Percentiles rank a stretch among this genome's conserved stretches.
Conservation (phyloP, 148 eudicot species). For the Chenopodium quinoa region DNA sequence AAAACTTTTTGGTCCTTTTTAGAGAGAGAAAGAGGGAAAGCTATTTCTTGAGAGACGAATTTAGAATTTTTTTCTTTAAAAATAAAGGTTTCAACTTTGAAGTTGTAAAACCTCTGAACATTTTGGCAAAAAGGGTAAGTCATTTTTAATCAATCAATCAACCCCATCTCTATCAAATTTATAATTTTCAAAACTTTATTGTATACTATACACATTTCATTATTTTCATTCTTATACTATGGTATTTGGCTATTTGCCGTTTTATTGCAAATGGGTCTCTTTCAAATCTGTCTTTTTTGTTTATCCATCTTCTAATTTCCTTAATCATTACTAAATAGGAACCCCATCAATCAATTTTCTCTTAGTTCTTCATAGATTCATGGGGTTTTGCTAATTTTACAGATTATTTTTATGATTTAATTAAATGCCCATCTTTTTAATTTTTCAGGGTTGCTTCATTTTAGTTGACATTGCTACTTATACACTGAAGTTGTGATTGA, state of each 20-base stretch:
- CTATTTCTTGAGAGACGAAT: background rate
- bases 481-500: constrained; percentile 19
- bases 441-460: constrained; percentile 4
- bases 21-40: constrained; percentile 17
- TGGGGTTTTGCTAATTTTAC: background rate
- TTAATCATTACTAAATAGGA: constrained; percentile 31
- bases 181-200: background rate
- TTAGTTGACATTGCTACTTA: background rate
- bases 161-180: constrained; percentile 10
- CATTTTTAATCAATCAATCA: constrained; percentile 18
- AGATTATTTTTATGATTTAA: constrained; percentile 16
- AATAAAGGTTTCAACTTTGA: background rate
- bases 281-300: constrained; percentile 31
- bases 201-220: background rate
- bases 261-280: constrained; percentile 42
- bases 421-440: background rate
- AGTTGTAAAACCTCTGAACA: constrained; percentile 16
- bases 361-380: background rate
- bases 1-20: background rate
- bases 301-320: constrained; percentile 22
- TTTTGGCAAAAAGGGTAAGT: constrained; percentile 33
- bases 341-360: constrained; percentile 1
- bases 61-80: background rate
- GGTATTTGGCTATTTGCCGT: background rate
- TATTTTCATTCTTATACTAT: constrained; percentile 3